Evolutionary conservation across 2,329 filamentous ascomycete species (phyloP).

Genomic region (Fonsecaea erecta): DNA sequence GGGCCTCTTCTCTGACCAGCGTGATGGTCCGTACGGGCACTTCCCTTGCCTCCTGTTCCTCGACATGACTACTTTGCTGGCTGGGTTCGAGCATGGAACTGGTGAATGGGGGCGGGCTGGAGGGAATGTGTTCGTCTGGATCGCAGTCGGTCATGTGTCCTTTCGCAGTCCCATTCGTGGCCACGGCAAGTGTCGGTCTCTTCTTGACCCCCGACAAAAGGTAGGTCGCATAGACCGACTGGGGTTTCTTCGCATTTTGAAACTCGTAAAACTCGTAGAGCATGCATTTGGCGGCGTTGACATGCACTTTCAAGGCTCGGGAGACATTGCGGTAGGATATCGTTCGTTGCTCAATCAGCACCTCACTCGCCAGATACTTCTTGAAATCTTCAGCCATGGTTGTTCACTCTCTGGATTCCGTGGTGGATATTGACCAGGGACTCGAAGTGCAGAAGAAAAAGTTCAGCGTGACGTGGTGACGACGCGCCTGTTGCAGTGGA

Average conservation of each 20-base stretch:
- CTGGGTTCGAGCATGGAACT: conserved; percentile 43
- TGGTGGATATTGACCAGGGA: background rate
- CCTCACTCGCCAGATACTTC: conserved; percentile 73
- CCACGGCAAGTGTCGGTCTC: conserved; percentile 37
- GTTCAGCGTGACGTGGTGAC: background rate
- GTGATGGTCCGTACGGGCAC: conserved; percentile 64
- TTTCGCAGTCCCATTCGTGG: conserved; percentile 25
- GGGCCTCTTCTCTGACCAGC: conserved; percentile 72
- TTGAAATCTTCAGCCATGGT: conserved; percentile 59
- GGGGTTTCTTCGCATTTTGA: conserved; percentile 75
- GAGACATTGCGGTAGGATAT: conserved; percentile 83
- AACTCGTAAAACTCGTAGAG: conserved; percentile 81
- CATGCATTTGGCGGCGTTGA: conserved; percentile 88
- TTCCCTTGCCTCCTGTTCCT: conserved; percentile 57
- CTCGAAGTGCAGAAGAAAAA: background rate
- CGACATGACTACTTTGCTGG: conserved; percentile 61
- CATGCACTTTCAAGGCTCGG: conserved; percentile 79
- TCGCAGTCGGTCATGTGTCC: conserved; percentile 59
- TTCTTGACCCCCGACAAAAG: conserved; percentile 73
- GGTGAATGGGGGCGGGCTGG: conserved; percentile 64
- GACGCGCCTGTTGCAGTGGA: background rate
- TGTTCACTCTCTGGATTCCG: background rate
- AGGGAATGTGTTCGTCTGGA: conserved; percentile 66
- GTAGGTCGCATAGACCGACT: conserved; percentile 89
- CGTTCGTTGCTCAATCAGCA: conserved; percentile 75